Evolutionary conservation across 805 yeast species (phyloP), one percentile per base, ranked within the genome.

Genomic region (Suhomyces sp.): DNA sequence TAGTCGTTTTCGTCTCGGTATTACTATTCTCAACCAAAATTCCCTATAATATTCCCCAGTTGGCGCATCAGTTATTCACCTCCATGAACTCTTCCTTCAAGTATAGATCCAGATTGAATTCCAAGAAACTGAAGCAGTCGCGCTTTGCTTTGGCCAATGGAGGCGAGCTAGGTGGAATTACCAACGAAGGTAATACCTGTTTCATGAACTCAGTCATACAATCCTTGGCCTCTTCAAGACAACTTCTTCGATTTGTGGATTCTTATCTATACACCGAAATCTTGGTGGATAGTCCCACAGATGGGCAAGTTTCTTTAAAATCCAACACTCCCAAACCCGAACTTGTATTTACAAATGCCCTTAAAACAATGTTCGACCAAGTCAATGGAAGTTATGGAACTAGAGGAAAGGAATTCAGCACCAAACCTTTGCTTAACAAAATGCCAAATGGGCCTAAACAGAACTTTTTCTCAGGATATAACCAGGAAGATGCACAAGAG

Each of bases 401-500:
- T 13, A 71, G 73, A 53, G 79, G 84, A 1, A 86, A 82, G 53
- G 82, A 81, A 46, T 87, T 83, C 58, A 83, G 80, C 57, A 85
- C 94, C 0, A 79, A 75, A 51, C 75, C 76, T 13, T 67, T 88
- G 44, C 66, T 87, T 48, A 84, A 80, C 61, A 79, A 81, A 4
- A 86, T 88, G 89, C 80, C 87, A 4, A 86, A 86, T 61, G 87
- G 89, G 0, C 92, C 94, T 12, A 85, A 84, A 58, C 87, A 84
- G 62, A 86, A 85, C 63, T 80, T 90, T 53, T 83, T 91, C 59
- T 69, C 83, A 50, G 94, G 97, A 1, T 89, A 89, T 64, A 90
- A 89, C 62, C 98, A 92, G 70, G 97, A 92, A 67, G 98, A 92
- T 71, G 97, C 97, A 0, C 97, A 92, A 68, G 98, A 92, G 66